These are phyloP conservation scores for Fusarium palustre DNA, from an alignment of 2,329 filamentous ascomycete genomes.

Conservation along the genomic window DNA sequence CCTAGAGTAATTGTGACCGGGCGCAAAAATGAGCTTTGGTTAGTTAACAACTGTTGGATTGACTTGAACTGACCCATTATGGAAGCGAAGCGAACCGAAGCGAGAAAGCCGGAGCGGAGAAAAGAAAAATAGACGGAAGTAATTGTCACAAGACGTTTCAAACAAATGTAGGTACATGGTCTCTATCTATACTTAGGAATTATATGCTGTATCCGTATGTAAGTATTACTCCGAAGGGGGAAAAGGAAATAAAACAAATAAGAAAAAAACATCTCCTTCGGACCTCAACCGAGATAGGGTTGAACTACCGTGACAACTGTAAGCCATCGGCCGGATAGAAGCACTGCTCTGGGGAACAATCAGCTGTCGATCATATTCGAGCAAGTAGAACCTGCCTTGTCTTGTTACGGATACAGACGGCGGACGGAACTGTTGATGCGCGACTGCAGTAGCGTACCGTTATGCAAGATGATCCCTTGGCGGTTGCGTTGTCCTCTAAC, in stretches of 20 bases:
- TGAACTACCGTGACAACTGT: conserved; percentile 17
- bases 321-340: neutral
- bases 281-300: conserved; percentile 10
- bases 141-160: conserved; percentile 10
- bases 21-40: conserved; percentile 36
- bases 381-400: conserved; percentile 1
- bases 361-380: conserved; percentile 24
- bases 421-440: conserved; percentile 17
- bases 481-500: conserved; percentile 26
- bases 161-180: neutral
- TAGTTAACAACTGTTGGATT: conserved; percentile 11
- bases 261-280: conserved; percentile 7
- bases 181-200: neutral
- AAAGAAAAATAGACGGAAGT: conserved; percentile 6
- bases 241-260: conserved; percentile 6
- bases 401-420: neutral
- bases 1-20: conserved; percentile 1
- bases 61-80: conserved; percentile 1
- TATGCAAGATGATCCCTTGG: conserved; percentile 28
- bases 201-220: neutral
- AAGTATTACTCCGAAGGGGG: neutral
- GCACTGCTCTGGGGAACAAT: conserved; percentile 26
- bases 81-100: conserved; percentile 25
- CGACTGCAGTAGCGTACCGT: conserved; percentile 2
- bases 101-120: conserved; percentile 15